Base-by-base conservation (phyloP, 106 monocot genomes). In the Triglochin maritima region DNA sequence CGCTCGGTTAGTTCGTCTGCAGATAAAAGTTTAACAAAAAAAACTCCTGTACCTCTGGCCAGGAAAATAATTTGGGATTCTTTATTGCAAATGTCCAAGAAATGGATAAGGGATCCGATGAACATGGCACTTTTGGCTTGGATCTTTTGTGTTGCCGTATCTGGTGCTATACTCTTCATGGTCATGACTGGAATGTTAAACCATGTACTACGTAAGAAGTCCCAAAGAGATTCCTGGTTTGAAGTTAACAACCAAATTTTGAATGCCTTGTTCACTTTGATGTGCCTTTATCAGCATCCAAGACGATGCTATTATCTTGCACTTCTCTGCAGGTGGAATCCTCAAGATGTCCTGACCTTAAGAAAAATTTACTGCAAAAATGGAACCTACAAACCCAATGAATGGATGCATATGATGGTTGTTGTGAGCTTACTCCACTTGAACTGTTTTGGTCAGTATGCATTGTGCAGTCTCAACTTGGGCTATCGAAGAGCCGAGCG, bases 241-340 rank as follows among this genome's bases (percentile, higher is more conserved):
- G 93, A 93, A 74, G 81, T 93, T 8, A 93, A 84, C 78, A 93
- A 93, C 63, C 92, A 92, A 70, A 81, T 92, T 45, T 57, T 92
- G 13, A 92, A 92, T 67, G 92, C 92, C 11, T 51, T 92, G 17
- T 92, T 92, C 50, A 92, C 92, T 57, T 85, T 92, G 44, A 92
- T 92, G 92, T 85, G 87, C 70, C 87, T 92, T 43, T 87, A 85
- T 52, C 84, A 92, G 57, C 92, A 92, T 60, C 92, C 92, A 4
- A 75, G 61, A 44, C 62, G 87, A 56, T 72, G 82, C 56, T 61
- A 87, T 67, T 74, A 92, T 74, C 80, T 92, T 56, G 69, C 81
- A 1, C 92, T 92, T 63, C 70, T 92, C 15, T 78, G 71, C 52
- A 74, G 83, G 17, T 96, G 85, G 87, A 54, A 55, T 3, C 4